Evolutionary conservation across 1,139 yeast genomes (phyloP).

Genomic region (Yamadazyma friedrichii): DNA sequence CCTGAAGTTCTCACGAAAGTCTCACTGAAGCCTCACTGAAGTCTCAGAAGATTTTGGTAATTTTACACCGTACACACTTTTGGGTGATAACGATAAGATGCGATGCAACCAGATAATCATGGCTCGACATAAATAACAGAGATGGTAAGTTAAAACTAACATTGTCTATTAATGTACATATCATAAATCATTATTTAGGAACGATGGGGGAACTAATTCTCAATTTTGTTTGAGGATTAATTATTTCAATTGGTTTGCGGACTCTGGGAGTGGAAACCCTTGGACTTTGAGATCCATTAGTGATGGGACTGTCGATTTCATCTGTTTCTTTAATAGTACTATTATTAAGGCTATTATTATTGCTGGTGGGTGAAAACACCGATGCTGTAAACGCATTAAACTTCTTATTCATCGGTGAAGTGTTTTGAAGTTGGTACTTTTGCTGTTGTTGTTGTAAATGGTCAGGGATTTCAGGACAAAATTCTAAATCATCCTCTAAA

Average conservation of each 20-base stretch:
- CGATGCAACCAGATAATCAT: not conserved
- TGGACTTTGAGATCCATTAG: conserved; percentile 23
- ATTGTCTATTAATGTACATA: conserved; percentile 10
- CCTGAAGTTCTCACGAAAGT: no score
- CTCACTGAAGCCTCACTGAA: not conserved
- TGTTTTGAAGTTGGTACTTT: conserved; percentile 2
- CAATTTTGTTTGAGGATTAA: conserved; percentile 75
- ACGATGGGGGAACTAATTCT: conserved; percentile 57
- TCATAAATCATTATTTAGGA: conserved; percentile 15
- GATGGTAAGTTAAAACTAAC: not conserved
- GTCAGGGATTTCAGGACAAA: conserved; percentile 57
- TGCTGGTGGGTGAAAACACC: conserved; percentile 47
- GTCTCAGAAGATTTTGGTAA: not conserved
- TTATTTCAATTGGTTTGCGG: conserved; percentile 68
- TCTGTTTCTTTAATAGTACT: not conserved
- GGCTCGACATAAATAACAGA: not conserved
- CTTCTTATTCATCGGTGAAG: conserved; percentile 32
- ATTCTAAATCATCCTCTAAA: conserved; percentile 63
- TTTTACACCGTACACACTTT: conserved; percentile 1
- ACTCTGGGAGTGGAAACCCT: conserved; percentile 55
- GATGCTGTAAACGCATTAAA: conserved; percentile 63
- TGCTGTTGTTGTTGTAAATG: conserved; percentile 10
- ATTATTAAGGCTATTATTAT: conserved; percentile 3
- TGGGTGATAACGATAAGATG: conserved; percentile 2
- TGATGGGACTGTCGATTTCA: conserved; percentile 4